These are phyloP conservation scores for Fusarium penzigii DNA, from an alignment of 2,329 filamentous ascomycete genomes.

Conservation along the genomic window DNA sequence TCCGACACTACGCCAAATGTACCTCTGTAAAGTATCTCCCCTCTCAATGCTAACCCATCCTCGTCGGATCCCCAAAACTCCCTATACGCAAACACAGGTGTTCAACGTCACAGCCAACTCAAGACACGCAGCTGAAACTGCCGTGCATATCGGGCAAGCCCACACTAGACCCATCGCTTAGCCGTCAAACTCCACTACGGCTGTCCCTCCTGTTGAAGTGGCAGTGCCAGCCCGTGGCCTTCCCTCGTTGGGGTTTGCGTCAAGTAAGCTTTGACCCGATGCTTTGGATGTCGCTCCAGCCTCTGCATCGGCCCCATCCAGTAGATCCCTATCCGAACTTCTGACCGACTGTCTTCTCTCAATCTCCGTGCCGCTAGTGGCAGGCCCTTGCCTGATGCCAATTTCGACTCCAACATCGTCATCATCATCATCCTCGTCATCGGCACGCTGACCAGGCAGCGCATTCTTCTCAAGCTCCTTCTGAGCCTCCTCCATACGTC, in stretches of 20 bases:
- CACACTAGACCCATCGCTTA: slow-evolving; percentile 12
- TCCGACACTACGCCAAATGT: neutral
- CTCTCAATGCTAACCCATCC: neutral
- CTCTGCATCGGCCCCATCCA: slow-evolving; percentile 74
- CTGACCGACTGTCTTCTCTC: slow-evolving; percentile 62
- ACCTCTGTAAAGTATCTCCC: neutral
- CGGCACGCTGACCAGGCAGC: slow-evolving; percentile 61
- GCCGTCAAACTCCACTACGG: slow-evolving; percentile 46
- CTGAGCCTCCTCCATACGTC: slow-evolving; percentile 94
- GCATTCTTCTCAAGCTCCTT: slow-evolving; percentile 85
- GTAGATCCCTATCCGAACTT: slow-evolving; percentile 67
- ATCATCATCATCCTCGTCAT: slow-evolving; percentile 72
- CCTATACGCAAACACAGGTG: neutral
- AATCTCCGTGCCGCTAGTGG: slow-evolving; percentile 50
- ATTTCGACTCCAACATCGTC: slow-evolving; percentile 51
- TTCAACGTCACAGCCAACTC: neutral
- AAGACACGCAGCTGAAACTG: neutral
- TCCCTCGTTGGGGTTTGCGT: slow-evolving; percentile 31
- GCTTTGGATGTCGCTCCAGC: slow-evolving; percentile 50
- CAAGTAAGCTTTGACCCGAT: slow-evolving; percentile 37
- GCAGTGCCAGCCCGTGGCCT: slow-evolving; percentile 29
- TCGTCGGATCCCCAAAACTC: neutral
- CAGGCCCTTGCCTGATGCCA: slow-evolving; percentile 39
- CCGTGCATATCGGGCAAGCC: neutral
- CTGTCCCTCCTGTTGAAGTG: slow-evolving; percentile 33